Conservation (phyloP, 495 filamentous ascomycete species). For the Penicillium cosmopolitanum region DNA sequence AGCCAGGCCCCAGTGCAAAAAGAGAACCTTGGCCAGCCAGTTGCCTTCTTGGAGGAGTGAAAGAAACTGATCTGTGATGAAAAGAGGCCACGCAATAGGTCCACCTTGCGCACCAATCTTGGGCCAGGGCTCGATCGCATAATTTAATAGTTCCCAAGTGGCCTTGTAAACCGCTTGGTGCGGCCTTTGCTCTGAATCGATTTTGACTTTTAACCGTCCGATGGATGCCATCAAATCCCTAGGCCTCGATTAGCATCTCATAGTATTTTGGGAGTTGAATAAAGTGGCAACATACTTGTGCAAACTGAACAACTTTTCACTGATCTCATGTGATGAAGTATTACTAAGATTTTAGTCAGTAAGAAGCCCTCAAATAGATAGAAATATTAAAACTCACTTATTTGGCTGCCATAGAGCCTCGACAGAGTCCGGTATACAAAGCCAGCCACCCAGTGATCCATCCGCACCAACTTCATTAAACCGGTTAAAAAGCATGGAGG, state of each 20-base stretch:
- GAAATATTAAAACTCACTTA: slow-evolving; percentile 14
- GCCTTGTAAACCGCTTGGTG: slow-evolving; percentile 23
- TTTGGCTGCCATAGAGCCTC: slow-evolving; percentile 25
- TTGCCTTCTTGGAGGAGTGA: slow-evolving; percentile 33
- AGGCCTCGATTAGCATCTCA: background rate
- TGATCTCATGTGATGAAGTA: slow-evolving; percentile 3
- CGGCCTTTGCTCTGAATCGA: slow-evolving; percentile 21
- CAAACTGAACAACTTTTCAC: slow-evolving; percentile 19
- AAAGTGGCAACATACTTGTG: slow-evolving; percentile 22
- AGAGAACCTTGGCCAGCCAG: slow-evolving; percentile 43
- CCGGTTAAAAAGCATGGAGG: slow-evolving; percentile 38
- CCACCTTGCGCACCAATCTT: slow-evolving; percentile 36
- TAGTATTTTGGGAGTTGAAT: background rate
- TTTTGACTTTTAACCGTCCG: slow-evolving; percentile 17
- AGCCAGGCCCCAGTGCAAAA: slow-evolving; percentile 40
- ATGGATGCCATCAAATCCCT: slow-evolving; percentile 34
- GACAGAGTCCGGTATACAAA: slow-evolving; percentile 19
- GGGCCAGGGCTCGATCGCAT: slow-evolving; percentile 40
- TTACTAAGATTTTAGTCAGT: slow-evolving; percentile 6
- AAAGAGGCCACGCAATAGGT: slow-evolving; percentile 41
- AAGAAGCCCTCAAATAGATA: no score
- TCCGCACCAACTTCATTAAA: slow-evolving; percentile 27
- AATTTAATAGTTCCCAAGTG: slow-evolving; percentile 36
- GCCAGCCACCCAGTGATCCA: slow-evolving; percentile 34
- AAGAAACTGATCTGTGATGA: slow-evolving; percentile 35